Conservation (phyloP, 306 rosid species). For the Prunus mongolica region DNA sequence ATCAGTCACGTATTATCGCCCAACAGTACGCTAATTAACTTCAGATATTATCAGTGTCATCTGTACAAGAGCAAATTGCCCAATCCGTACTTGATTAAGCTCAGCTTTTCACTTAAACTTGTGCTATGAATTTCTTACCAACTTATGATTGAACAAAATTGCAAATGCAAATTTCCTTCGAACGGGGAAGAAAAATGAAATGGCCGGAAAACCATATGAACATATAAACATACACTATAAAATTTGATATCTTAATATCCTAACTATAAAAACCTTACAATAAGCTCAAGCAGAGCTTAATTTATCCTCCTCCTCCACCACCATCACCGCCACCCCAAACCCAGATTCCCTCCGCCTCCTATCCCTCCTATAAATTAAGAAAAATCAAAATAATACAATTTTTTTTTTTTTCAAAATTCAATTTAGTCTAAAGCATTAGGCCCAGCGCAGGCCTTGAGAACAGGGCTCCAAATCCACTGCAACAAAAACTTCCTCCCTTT, state of each 20-base stretch:
- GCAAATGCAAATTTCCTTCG: not conserved
- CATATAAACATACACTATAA: not conserved
- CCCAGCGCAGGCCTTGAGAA: constrained; percentile 80
- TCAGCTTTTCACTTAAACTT: no score
- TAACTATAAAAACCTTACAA: not conserved
- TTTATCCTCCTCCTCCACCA: constrained; percentile 2
- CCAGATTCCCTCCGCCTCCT: not conserved
- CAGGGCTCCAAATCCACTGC: constrained; percentile 94
- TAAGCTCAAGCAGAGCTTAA: constrained; percentile 28
- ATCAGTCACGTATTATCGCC: no score
- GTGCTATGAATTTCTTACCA: not conserved
- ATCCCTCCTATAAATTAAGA: not conserved
- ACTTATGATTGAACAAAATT: not conserved
- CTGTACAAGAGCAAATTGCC: no score
- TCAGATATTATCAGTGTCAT: no score
- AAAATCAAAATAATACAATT: not conserved
- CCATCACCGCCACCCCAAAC: not conserved
- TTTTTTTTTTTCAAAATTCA: not conserved
- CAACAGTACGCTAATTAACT: no score
- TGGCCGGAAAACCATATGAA: not conserved
- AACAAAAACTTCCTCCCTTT: constrained; percentile 60
- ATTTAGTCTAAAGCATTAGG: constrained; percentile 72
- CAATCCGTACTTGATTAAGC: no score
- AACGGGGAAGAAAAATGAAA: not conserved
- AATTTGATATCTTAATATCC: constrained; percentile 13